Evolutionary conservation across 192 early-diverging fungal species (phyloP).

Genomic region (Radiomyces spectabilis): DNA sequence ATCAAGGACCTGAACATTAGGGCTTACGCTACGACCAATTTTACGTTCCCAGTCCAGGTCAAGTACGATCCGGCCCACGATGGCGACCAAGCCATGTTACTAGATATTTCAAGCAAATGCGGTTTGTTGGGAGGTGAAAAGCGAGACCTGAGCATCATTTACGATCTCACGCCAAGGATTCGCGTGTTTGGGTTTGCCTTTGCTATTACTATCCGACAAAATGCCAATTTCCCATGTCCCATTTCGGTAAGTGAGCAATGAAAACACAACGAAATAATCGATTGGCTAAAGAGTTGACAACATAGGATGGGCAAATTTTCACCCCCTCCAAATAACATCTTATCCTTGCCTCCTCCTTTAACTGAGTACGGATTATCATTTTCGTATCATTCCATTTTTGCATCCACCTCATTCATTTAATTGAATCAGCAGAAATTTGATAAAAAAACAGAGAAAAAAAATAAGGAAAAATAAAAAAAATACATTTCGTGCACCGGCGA

Average conservation of each 20-base stretch:
- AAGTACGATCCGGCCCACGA: conserved; percentile 24
- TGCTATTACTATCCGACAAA: conserved; percentile 10
- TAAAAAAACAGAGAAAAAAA: too few species aligned
- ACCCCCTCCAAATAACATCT: neutral
- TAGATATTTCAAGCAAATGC: conserved; percentile 32
- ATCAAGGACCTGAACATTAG: conserved; percentile 31
- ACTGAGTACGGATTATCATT: too few species aligned
- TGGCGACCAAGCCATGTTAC: conserved; percentile 20
- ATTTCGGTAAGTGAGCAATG: neutral
- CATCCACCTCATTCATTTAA: too few species aligned
- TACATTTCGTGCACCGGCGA: too few species aligned
- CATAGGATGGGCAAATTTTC: too few species aligned
- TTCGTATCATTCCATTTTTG: too few species aligned
- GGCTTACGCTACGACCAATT: conserved; percentile 16
- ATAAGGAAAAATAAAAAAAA: too few species aligned
- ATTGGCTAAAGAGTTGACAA: too few species aligned
- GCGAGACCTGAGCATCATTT: conserved; percentile 3
- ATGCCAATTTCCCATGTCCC: conserved; percentile 13
- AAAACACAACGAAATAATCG: neutral
- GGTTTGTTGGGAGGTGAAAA: conserved; percentile 22
- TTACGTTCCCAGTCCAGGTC: conserved; percentile 38
- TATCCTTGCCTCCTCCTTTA: too few species aligned
- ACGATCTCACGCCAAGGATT: conserved; percentile 13
- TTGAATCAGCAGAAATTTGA: too few species aligned
- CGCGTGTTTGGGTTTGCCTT: conserved; percentile 7